Evolutionary conservation across 495 filamentous ascomycete genomes (phyloP).

Genomic region (Beverwykella pulmonaria): DNA sequence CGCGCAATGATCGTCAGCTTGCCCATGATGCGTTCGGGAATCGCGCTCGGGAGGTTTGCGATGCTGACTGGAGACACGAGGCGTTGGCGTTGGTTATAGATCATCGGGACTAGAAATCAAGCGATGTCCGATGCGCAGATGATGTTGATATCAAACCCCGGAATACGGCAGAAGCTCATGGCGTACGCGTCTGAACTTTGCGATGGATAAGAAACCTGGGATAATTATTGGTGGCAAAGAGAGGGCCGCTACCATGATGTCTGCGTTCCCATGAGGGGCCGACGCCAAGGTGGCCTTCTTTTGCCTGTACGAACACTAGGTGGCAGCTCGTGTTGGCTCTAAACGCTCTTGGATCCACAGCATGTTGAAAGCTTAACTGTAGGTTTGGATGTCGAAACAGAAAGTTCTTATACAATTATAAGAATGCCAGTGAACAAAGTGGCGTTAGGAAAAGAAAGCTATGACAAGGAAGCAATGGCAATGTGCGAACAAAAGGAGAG

Average conservation of each 20-base stretch:
- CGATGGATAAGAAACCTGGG: not conserved
- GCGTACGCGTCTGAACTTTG: not conserved
- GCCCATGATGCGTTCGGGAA: not conserved
- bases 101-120: not conserved
- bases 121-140: not conserved
- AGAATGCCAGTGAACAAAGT: too few species aligned
- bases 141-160: not conserved
- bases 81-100: not conserved
- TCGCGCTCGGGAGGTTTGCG: not conserved
- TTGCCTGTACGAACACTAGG: not conserved
- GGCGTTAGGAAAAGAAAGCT: too few species aligned
- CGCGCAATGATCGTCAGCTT: not conserved
- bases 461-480: too few species aligned
- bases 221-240: not conserved
- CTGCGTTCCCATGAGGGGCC: constrained; percentile 4
- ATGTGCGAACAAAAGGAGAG: too few species aligned
- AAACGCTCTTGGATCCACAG: not conserved
- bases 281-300: constrained; percentile 11
- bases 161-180: not conserved
- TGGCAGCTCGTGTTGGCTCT: not conserved
- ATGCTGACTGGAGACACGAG: not conserved
- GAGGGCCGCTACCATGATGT: not conserved
- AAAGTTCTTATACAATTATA: too few species aligned
- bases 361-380: not conserved
- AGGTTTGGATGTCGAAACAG: not conserved